Conservation (phyloP, 78 protist genomes). For the Dictyostelium brefeldianum region DNA sequence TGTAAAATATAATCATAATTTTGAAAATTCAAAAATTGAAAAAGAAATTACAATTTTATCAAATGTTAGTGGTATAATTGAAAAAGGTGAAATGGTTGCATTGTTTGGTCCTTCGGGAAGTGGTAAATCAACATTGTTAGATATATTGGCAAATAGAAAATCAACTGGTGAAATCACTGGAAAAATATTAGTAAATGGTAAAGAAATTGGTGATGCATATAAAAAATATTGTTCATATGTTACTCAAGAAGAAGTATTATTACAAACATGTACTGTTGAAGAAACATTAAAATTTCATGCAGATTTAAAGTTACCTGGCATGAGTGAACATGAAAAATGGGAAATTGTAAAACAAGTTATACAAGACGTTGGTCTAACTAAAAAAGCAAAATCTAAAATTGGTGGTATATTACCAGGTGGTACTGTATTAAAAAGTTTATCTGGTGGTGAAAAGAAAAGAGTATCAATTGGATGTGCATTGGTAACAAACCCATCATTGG, state of each 20-base stretch:
- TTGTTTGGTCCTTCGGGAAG: constrained; percentile 46
- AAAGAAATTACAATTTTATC: constrained; percentile 17
- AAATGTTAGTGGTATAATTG: constrained; percentile 62
- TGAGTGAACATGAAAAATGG: constrained; percentile 18
- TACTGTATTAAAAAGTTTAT: constrained; percentile 39
- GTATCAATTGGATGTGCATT: constrained; percentile 86
- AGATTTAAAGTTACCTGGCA: constrained; percentile 35
- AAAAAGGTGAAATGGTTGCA: constrained; percentile 3
- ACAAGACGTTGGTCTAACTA: constrained; percentile 49
- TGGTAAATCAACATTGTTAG: constrained; percentile 58
- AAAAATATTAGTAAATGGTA: constrained; percentile 70
- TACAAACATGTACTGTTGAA: constrained; percentile 53
- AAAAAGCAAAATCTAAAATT: constrained; percentile 36
- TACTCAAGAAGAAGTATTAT: constrained; percentile 59
- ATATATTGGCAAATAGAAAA: constrained; percentile 34
- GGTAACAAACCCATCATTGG: constrained; percentile 74
- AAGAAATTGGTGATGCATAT: constrained; percentile 53
- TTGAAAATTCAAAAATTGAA: background rate
- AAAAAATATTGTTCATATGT: constrained; percentile 47
- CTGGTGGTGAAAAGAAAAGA: constrained; percentile 86
- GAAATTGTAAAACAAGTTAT: constrained; percentile 28
- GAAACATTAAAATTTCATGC: constrained; percentile 73
- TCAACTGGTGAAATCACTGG: constrained; percentile 49
- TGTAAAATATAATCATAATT: background rate
- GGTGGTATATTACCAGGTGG: constrained; percentile 81